Percentiles rank a stretch among this genome's conserved stretches.
Evolutionary conservation across 805 yeast species (phyloP).

Genomic region (Wickerhamomyces queroliae): DNA sequence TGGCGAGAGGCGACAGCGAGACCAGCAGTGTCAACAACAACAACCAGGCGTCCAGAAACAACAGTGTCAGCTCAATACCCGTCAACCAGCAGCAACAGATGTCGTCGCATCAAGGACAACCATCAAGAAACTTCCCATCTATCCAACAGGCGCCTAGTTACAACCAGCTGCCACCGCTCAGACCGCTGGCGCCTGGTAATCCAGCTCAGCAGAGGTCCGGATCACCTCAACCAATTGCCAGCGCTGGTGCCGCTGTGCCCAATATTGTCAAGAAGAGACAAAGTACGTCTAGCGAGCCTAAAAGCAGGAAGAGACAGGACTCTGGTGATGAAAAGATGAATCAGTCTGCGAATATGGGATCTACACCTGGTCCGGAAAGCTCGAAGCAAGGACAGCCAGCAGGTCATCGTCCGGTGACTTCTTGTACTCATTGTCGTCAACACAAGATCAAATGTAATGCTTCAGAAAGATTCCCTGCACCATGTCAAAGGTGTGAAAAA

Average conservation of each 20-base stretch:
- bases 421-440: constrained; percentile 92
- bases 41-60: background rate
- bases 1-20: constrained; percentile 2
- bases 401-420: constrained; percentile 82
- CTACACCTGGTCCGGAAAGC: constrained; percentile 4
- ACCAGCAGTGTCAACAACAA: background rate
- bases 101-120: background rate
- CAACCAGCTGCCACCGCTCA: background rate
- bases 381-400: constrained; percentile 24
- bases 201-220: background rate
- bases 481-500: constrained; percentile 78
- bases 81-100: background rate
- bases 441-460: constrained; percentile 94
- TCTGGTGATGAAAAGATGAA: constrained; percentile 8
- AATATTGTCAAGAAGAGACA: constrained; percentile 12
- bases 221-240: background rate
- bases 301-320: constrained; percentile 5
- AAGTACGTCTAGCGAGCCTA: constrained; percentile 1
- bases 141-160: background rate
- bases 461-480: constrained; percentile 69
- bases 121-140: background rate
- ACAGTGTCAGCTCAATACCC: background rate
- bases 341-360: constrained; percentile 10
- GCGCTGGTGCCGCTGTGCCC: background rate
- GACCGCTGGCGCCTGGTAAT: background rate